Conservation (phyloP, 768 basidiomycete species). For the Boletus sp. region DNA sequence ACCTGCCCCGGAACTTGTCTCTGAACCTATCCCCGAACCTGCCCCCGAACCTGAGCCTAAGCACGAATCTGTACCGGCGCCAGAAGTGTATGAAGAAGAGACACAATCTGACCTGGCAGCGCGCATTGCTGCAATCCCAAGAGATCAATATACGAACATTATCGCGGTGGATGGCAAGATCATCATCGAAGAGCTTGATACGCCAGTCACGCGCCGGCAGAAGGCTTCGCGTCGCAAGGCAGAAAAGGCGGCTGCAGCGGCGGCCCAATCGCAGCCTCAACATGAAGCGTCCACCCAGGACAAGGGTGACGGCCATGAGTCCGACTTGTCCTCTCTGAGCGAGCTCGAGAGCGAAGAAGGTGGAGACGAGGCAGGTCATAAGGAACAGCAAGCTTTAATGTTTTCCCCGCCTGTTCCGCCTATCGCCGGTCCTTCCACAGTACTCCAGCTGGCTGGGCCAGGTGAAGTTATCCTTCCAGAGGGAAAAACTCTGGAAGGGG, state of each 20-base stretch:
- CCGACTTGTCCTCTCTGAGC: constrained; percentile 47
- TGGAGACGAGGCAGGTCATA: constrained; percentile 2
- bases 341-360: constrained; percentile 38
- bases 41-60: neutral
- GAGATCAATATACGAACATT: constrained; percentile 31
- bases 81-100: constrained; percentile 6
- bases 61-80: neutral
- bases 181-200: constrained; percentile 71
- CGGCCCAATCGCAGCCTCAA: constrained; percentile 3
- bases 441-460: constrained; percentile 21
- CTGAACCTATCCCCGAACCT: neutral
- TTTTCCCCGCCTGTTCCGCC: neutral
- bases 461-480: constrained; percentile 35
- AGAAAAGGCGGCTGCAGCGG: constrained; percentile 33
- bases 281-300: neutral
- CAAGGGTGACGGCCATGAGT: constrained; percentile 30
- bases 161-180: constrained; percentile 46
- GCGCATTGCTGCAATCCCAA: constrained; percentile 27
- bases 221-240: constrained; percentile 50
- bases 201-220: constrained; percentile 62
- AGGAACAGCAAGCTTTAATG: constrained; percentile 4
- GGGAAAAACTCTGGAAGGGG: constrained; percentile 43
- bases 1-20: neutral
- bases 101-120: constrained; percentile 22
- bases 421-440: constrained; percentile 6